Evolutionary conservation across 1,284 basidiomycete species (phyloP).

Genomic region (Ustilago tritici): DNA sequence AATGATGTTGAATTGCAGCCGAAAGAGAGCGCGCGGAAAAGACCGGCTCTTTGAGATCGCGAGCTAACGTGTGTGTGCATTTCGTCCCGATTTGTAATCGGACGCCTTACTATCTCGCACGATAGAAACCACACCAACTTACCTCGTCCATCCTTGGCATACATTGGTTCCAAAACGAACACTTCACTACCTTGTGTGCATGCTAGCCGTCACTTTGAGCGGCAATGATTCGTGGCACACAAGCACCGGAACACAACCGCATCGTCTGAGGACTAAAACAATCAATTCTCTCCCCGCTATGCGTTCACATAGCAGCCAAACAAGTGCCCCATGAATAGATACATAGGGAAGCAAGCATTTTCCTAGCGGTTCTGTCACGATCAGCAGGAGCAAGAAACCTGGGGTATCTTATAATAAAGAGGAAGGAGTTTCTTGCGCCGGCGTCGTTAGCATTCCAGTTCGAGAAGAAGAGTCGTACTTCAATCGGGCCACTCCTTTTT

Average conservation of each 20-base stretch:
- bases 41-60: constrained; percentile 25
- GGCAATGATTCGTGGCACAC: too few species aligned
- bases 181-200: too few species aligned
- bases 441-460: not conserved
- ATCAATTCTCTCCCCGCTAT: not conserved
- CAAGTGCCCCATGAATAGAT: not conserved
- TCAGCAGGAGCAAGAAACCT: not conserved
- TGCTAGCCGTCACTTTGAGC: too few species aligned
- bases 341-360: not conserved
- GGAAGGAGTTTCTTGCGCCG: not conserved
- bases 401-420: constrained; percentile 31
- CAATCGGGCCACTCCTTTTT: not conserved
- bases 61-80: not conserved
- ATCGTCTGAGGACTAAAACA: not conserved
- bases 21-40: constrained; percentile 21
- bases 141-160: too few species aligned
- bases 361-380: not conserved
- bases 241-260: not conserved
- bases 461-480: not conserved
- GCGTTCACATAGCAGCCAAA: not conserved
- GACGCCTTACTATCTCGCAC: constrained; percentile 21
- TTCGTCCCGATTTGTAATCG: constrained; percentile 41
- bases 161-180: too few species aligned
- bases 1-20: not conserved
- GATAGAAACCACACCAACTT: constrained; percentile 1